Conservation (phyloP, 306 rosid genomes). For the Acacia confusa region DNA sequence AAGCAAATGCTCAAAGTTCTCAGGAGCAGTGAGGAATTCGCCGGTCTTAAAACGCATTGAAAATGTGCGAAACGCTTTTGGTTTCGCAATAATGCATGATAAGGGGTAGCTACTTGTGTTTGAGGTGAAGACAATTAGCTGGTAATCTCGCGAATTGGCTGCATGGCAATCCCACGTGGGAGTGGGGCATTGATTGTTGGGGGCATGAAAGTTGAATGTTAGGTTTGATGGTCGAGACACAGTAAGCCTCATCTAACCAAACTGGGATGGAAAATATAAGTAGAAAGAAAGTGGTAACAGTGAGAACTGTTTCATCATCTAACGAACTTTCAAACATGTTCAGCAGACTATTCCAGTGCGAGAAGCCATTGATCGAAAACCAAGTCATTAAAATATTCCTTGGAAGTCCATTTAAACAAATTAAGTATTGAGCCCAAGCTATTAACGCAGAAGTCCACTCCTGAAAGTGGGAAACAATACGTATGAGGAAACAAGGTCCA, state of each 20-base stretch:
- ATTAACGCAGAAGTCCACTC: no score
- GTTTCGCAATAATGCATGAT: background rate
- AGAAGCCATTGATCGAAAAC: background rate
- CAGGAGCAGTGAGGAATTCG: background rate
- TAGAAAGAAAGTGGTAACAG: no score
- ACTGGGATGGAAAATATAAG: no score
- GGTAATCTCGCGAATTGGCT: background rate
- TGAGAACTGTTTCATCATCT: no score
- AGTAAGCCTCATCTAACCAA: background rate
- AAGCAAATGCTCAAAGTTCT: background rate
- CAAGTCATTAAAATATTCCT: no score
- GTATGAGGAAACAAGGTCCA: no score
- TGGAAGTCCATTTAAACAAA: no score
- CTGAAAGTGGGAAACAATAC: no score
- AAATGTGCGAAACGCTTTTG: background rate
- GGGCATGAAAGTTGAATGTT: constrained; percentile 18
- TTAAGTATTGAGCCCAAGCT: no score
- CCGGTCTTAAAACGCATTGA: background rate
- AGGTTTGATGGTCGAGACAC: background rate
- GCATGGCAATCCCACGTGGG: background rate
- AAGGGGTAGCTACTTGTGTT: background rate
- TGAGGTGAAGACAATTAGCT: background rate
- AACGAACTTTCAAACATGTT: background rate
- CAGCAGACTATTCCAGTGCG: background rate
- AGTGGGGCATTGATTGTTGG: background rate